Evolutionary conservation across 805 yeast genomes (phyloP).

Genomic region (Wickerhamiella lipophila): DNA sequence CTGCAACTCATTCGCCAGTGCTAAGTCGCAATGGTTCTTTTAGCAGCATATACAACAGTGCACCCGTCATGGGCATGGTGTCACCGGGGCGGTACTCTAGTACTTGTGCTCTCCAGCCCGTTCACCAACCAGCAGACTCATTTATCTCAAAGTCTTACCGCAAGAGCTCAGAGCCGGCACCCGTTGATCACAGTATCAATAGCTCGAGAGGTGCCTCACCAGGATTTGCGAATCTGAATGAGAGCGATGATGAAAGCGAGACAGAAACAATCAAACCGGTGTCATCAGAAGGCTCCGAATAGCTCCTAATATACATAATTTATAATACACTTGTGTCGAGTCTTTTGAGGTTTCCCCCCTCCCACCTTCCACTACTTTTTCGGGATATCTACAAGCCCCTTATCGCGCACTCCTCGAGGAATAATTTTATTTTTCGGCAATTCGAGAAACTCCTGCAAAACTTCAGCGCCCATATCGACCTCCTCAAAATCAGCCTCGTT

Average conservation of each 20-base stretch:
- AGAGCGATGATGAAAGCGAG: background rate
- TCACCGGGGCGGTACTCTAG: background rate
- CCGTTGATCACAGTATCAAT: background rate
- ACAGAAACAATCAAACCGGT: background rate
- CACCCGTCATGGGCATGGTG: no score
- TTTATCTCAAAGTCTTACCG: background rate
- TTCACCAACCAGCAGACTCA: background rate
- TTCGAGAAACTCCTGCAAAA: background rate
- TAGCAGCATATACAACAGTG: background rate
- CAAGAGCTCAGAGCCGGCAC: background rate
- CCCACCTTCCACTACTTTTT: background rate
- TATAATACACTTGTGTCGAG: no score
- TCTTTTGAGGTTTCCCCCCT: no score
- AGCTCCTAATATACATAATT: background rate
- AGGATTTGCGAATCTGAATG: background rate
- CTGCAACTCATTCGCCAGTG: constrained; percentile 5
- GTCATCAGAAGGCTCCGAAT: background rate
- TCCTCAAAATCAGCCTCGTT: background rate
- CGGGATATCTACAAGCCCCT: constrained; percentile 5
- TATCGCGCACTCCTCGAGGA: constrained; percentile 11
- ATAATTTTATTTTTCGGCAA: constrained; percentile 7
- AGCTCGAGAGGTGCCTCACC: background rate
- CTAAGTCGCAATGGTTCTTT: constrained; percentile 1
- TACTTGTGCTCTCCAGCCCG: background rate
- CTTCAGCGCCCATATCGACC: constrained; percentile 1